Percentiles rank a stretch among this genome's conserved stretches.
phyloP scores from a whole-genome alignment of 2,329 filamentous ascomycete genomes.

The Ophiocordyceps sinensis region DNA sequence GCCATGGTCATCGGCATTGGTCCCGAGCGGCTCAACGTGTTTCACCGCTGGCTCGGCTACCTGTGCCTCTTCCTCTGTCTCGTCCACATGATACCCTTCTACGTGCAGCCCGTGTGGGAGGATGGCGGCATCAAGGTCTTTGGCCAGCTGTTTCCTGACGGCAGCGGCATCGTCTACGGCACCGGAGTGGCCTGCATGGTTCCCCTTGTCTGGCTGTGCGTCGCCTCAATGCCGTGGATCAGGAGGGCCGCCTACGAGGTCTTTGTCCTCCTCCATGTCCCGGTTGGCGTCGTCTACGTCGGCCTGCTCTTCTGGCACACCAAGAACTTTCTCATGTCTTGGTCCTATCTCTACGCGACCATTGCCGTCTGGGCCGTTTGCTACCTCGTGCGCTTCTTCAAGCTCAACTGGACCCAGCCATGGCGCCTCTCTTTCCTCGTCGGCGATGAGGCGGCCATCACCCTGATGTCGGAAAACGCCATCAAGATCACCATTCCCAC shows the following conservation, averaged over 20 bases:
- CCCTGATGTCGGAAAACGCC: conserved; percentile 81
- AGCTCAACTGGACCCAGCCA: conserved; percentile 79
- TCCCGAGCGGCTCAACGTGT: conserved; percentile 80
- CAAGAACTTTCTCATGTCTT: conserved; percentile 80
- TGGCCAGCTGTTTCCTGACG: conserved; percentile 49
- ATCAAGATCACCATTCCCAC: conserved; percentile 92
- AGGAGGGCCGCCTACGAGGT: conserved; percentile 70
- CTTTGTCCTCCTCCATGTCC: conserved; percentile 71
- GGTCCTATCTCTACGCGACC: conserved; percentile 76
- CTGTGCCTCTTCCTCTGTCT: conserved; percentile 70
- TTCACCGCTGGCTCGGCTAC: conserved; percentile 87
- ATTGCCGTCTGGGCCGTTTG: conserved; percentile 65
- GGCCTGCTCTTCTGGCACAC: conserved; percentile 92
- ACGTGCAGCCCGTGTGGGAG: conserved; percentile 76
- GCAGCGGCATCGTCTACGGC: conserved; percentile 62
- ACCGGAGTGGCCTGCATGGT: conserved; percentile 72
- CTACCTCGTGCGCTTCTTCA: conserved; percentile 62
- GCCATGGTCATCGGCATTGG: conserved; percentile 78
- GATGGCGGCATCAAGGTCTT: conserved; percentile 60
- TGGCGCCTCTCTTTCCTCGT: conserved; percentile 69
- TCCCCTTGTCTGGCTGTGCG: conserved; percentile 67
- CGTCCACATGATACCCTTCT: conserved; percentile 79
- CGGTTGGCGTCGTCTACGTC: conserved; percentile 66
- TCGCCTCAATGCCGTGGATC: conserved; percentile 70
- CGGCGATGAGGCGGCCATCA: conserved; percentile 82